Percentiles rank a stretch among this genome's conserved stretches.
Conservation (phyloP, 345 rosid genomes). For the Cardamine chenopodiifolia region DNA sequence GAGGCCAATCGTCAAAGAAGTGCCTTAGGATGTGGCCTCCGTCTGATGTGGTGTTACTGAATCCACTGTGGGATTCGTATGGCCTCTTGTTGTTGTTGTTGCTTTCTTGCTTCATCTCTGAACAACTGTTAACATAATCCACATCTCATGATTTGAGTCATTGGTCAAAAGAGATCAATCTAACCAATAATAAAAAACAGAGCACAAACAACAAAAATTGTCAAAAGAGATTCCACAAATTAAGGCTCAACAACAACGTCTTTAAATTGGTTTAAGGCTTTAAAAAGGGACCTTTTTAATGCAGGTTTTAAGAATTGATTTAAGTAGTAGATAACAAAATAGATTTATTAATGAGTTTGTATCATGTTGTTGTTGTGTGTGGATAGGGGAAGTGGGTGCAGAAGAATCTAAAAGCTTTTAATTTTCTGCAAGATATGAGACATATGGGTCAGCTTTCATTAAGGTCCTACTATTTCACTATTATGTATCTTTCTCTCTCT, state of each 20-base stretch:
- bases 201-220: not conserved
- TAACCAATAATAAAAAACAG: not conserved
- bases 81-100: slow-evolving; percentile 45
- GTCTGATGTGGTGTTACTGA: slow-evolving; percentile 44
- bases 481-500: slow-evolving; percentile 1
- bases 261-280: not conserved
- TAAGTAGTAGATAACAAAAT: not conserved
- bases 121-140: slow-evolving; percentile 45
- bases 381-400: slow-evolving; percentile 59
- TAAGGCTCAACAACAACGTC: slow-evolving; percentile 1
- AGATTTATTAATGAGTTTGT: not conserved
- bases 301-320: not conserved
- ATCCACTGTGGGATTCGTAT: slow-evolving; percentile 49
- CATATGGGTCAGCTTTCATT: slow-evolving; percentile 51
- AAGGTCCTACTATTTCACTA: slow-evolving; percentile 41
- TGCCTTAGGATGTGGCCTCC: slow-evolving; percentile 69
- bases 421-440: slow-evolving; percentile 43
- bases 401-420: slow-evolving; percentile 57
- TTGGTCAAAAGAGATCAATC: slow-evolving; percentile 7
- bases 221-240: slow-evolving; percentile 10
- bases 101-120: slow-evolving; percentile 50
- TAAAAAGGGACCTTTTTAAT: slow-evolving; percentile 34
- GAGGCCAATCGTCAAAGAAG: slow-evolving; percentile 92
- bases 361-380: slow-evolving; percentile 37
- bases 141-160: slow-evolving; percentile 7